phyloP scores from a whole-genome alignment of 2,329 filamentous ascomycete species.

The Cytospora piceicola region DNA sequence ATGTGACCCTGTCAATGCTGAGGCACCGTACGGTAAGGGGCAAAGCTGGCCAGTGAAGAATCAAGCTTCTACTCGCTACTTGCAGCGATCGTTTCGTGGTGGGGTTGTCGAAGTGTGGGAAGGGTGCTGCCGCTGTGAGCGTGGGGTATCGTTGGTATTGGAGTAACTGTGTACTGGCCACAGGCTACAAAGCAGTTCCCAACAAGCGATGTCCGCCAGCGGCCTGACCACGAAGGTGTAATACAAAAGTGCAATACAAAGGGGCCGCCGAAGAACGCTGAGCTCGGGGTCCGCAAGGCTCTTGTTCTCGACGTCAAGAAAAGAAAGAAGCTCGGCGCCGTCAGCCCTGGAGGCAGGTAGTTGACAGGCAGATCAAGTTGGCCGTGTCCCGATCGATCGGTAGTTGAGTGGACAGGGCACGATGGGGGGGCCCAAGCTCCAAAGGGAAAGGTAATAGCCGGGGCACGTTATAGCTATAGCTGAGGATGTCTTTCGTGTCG shows the following conservation, averaged over 20 bases:
- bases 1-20: background rate
- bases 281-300: background rate
- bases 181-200: background rate
- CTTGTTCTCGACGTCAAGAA: background rate
- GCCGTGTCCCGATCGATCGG: conserved; percentile 13
- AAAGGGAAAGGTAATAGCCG: conserved; percentile 19
- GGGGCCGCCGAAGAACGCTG: background rate
- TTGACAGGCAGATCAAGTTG: background rate
- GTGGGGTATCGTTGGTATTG: background rate
- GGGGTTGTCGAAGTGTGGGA: background rate
- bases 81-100: background rate
- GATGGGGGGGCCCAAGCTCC: conserved; percentile 18
- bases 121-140: background rate
- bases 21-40: background rate
- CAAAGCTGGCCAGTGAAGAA: background rate
- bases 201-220: background rate
- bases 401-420: background rate
- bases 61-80: background rate
- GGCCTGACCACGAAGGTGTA: background rate
- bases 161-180: background rate
- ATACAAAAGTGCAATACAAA: background rate
- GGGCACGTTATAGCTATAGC: conserved; percentile 22
- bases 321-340: background rate
- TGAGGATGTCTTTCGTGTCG: conserved; percentile 25
- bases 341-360: background rate